Evolutionary conservation across 495 filamentous ascomycete genomes (phyloP), one percentile per base, ranked within the genome.

Genomic region (Penicillium atrosanguineum): DNA sequence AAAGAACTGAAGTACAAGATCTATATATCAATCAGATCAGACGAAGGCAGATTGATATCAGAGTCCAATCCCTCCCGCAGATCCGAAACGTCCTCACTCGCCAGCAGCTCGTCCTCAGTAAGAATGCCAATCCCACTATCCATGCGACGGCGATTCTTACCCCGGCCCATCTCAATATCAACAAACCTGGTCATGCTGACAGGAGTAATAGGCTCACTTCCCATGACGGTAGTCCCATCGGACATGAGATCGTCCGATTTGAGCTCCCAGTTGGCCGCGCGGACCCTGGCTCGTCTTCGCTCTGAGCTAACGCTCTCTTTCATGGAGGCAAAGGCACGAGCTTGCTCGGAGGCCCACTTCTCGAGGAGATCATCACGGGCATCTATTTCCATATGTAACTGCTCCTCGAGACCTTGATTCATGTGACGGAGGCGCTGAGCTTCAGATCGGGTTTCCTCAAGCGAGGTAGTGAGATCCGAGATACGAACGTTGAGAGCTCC

Each of bases 51-150:
- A 28, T 60, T 55, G 40, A 61, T 54, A 46, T 67, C 56, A 36
- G 54, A 75, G 47, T 64, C 67, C 52, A 56, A 50, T 50, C 21
- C 63, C 49, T 45, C 60, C 44, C 31, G 62, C 53, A 60, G 31
- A 38, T 50, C 45, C n/a, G 55, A 50, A 18, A 48, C 16, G 21
- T 58, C 69, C 48, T 71, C 76, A 38, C 79, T 76, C 19, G 58
- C 64, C 44, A 67, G 39, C 19, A 69, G 53, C n/a, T 68, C 62
- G 31, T 85, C 85, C 50, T 87, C 83, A 19, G 84, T 79, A 61
- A 84, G 63, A 34, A 88, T 77, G 12, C 77, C 85, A 63, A 88
- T 61, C 3, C 82, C 86, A 62, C 82, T 86, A 51, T 87, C 83
- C 56, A 84, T 75, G 43, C 76, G 74, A 44, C 78, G 52, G 18